Conservation (phyloP, 176 grass and related monocot species). For the Saccharum spontaneum region DNA sequence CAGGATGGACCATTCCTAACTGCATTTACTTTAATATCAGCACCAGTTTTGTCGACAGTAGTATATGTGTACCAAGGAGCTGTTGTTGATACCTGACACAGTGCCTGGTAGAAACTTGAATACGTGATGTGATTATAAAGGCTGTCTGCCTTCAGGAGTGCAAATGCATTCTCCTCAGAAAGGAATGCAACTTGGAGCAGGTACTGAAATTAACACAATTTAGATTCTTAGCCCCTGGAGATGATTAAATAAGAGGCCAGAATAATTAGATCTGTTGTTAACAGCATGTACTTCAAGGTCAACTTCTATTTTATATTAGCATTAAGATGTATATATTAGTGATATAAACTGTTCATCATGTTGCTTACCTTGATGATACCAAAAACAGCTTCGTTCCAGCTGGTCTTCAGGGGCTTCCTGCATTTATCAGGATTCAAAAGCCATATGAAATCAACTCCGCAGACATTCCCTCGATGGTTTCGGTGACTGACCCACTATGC, state of each 20-base stretch:
- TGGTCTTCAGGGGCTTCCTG: conserved; percentile 78
- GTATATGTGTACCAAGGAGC: conserved; percentile 1
- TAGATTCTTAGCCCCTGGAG: conserved; percentile 15
- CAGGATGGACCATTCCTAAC: conserved; percentile 65
- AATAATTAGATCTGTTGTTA: conserved; percentile 24
- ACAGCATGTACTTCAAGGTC: conserved; percentile 37
- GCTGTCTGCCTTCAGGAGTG: conserved; percentile 73
- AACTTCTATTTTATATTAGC: conserved; percentile 35
- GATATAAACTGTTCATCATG: conserved; percentile 23
- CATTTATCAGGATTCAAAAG: conserved; percentile 79
- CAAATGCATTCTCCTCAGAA: conserved; percentile 80
- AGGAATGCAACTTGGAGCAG: conserved; percentile 62
- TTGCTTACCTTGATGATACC: conserved; percentile 80
- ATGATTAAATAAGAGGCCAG: conserved; percentile 13
- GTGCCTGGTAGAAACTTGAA: conserved; percentile 72
- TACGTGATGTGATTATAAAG: conserved; percentile 73
- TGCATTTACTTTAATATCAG: conserved; percentile 37
- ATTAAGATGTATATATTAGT: conserved; percentile 34
- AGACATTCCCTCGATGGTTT: conserved; percentile 92
- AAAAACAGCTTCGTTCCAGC: conserved; percentile 97
- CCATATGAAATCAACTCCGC: conserved; percentile 98
- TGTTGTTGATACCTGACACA: conserved; percentile 61
- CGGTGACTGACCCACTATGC: conserved; percentile 92
- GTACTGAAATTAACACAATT: conserved; percentile 54
- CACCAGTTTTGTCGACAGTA: not conserved